phyloP scores from a whole-genome alignment of 2,329 filamentous ascomycete species.

The Microdochium trichocladiopsis region DNA sequence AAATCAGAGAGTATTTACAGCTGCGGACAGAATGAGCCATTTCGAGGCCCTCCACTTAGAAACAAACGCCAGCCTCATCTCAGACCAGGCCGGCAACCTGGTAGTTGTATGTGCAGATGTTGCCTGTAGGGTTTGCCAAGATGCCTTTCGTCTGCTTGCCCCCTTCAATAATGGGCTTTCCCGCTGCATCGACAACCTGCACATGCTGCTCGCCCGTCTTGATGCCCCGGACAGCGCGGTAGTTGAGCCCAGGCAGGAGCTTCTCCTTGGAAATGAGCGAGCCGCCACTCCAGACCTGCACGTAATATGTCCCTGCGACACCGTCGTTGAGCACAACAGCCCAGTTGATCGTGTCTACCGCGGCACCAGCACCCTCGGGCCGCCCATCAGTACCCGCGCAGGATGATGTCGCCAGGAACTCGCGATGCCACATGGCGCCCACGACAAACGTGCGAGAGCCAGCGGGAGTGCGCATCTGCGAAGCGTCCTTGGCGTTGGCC shows the following conservation, averaged over 20 bases:
- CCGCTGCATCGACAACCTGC: background rate
- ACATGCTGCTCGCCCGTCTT: background rate
- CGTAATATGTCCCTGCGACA: conserved; percentile 3
- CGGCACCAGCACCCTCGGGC: conserved; percentile 13
- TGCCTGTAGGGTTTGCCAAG: background rate
- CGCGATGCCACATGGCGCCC: conserved; percentile 25
- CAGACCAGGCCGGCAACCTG: background rate
- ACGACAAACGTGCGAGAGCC: conserved; percentile 6
- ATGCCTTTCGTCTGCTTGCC: background rate
- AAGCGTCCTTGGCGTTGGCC: conserved; percentile 8
- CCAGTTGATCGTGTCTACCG: conserved; percentile 18
- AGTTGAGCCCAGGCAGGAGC: conserved; percentile 17
- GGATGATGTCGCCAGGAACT: conserved; percentile 7
- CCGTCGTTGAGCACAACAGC: conserved; percentile 14
- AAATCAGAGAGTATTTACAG: no score
- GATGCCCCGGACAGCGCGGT: conserved; percentile 2
- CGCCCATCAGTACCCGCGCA: conserved; percentile 4
- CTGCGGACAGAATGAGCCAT: no score
- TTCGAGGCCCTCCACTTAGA: no score
- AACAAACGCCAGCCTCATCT: no score
- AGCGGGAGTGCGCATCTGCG: conserved; percentile 7
- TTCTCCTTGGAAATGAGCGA: conserved; percentile 11
- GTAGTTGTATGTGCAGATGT: background rate
- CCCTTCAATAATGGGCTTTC: background rate
- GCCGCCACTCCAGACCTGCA: conserved; percentile 16